These are phyloP conservation scores for Spathaspora gorwiae DNA, from an alignment of 805 yeast species.

Conservation along the genomic window DNA sequence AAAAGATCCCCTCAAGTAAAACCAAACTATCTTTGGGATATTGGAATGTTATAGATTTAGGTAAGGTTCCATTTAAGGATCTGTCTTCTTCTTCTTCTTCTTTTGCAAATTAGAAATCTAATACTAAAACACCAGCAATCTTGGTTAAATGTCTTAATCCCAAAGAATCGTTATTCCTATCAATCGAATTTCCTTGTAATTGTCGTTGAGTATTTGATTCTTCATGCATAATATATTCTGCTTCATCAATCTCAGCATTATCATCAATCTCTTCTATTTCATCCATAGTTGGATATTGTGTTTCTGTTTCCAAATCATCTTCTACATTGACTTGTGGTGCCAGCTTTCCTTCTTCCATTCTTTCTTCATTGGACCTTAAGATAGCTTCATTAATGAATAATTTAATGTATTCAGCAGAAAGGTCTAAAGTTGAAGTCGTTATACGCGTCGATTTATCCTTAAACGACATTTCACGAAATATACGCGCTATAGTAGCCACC, in stretches of 20 bases:
- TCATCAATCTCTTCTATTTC: slow-evolving; percentile 13
- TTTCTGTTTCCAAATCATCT: slow-evolving; percentile 9
- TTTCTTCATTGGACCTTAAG: slow-evolving; percentile 51
- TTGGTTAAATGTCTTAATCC: slow-evolving; percentile 54
- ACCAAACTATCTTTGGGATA: slow-evolving; percentile 8
- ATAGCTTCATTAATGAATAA: slow-evolving; percentile 59
- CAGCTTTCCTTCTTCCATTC: slow-evolving; percentile 36
- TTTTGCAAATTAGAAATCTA: slow-evolving; percentile 42
- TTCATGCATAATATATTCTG: slow-evolving; percentile 6
- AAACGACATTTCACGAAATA: slow-evolving; percentile 50
- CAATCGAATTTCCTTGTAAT: slow-evolving; percentile 9
- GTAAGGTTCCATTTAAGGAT: slow-evolving; percentile 1
- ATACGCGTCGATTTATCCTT: slow-evolving; percentile 43
- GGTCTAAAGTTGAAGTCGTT: slow-evolving; percentile 43
- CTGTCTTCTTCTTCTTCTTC: too few relatives aligned
- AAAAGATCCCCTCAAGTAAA: not conserved
- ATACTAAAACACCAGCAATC: slow-evolving; percentile 51
- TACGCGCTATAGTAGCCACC: slow-evolving; percentile 40
- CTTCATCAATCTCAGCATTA: slow-evolving; percentile 4
- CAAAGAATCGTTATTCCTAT: slow-evolving; percentile 26
- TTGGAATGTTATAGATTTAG: slow-evolving; percentile 11
- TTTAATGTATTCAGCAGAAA: slow-evolving; percentile 50
- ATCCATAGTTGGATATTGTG: slow-evolving; percentile 8
- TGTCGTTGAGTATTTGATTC: slow-evolving; percentile 18
- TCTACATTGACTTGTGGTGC: slow-evolving; percentile 15